Percentiles rank a stretch among this genome's conserved stretches.
Evolutionary conservation across 2,329 filamentous ascomycete genomes (phyloP).

Genomic region (Beauveria australis): DNA sequence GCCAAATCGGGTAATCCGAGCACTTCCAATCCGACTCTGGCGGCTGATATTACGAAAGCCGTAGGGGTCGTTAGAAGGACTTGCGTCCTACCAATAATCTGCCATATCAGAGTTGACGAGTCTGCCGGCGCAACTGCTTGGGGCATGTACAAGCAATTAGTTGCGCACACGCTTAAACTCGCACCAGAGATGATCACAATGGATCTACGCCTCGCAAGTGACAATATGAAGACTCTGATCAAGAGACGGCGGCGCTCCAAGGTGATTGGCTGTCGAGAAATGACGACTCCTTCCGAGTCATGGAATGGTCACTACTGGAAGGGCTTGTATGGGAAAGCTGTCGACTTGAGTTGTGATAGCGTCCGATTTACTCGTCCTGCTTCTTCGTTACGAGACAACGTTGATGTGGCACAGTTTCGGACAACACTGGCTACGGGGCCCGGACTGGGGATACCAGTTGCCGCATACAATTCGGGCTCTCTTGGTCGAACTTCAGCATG

Average conservation of each 20-base stretch:
- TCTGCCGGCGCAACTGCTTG: slow-evolving; percentile 16
- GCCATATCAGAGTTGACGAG: slow-evolving; percentile 30
- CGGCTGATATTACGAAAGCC: not conserved
- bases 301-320: slow-evolving; percentile 52
- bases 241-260: slow-evolving; percentile 46
- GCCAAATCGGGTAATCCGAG: not conserved
- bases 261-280: slow-evolving; percentile 50
- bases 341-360: slow-evolving; percentile 50
- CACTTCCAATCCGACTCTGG: not conserved
- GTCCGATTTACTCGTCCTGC: slow-evolving; percentile 54
- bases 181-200: slow-evolving; percentile 56
- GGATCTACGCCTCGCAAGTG: slow-evolving; percentile 49
- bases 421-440: slow-evolving; percentile 35
- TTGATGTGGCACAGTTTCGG: slow-evolving; percentile 49
- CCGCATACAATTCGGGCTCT: slow-evolving; percentile 57
- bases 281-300: slow-evolving; percentile 30
- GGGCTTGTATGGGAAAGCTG: slow-evolving; percentile 49
- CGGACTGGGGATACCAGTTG: slow-evolving; percentile 41
- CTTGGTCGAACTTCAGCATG: slow-evolving; percentile 57
- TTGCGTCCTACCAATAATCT: slow-evolving; percentile 47
- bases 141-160: slow-evolving; percentile 43
- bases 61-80: slow-evolving; percentile 41
- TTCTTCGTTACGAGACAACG: slow-evolving; percentile 51
- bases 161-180: slow-evolving; percentile 52
- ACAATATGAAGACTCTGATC: slow-evolving; percentile 41